Conservation (phyloP, 2,329 filamentous ascomycete species). For the Bipolaris victoriae region DNA sequence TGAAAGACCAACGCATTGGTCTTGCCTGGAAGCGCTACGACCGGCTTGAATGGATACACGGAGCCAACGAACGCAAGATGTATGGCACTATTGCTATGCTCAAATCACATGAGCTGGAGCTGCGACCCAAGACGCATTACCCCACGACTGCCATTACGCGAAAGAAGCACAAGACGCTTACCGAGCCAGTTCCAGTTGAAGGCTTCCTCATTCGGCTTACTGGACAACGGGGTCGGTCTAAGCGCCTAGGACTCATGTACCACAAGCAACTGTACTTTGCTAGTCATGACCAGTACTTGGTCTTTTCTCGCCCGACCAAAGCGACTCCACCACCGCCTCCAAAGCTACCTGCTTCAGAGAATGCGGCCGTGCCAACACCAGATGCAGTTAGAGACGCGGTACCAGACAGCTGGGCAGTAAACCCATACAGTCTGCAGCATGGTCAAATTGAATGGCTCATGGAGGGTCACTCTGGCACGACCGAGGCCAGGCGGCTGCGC, state of each 20-base stretch:
- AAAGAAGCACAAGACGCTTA: conserved; percentile 51
- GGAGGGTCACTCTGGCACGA: conserved; percentile 49
- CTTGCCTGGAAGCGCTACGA: conserved; percentile 74
- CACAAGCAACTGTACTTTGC: conserved; percentile 71
- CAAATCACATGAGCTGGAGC: conserved; percentile 68
- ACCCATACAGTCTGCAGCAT: conserved; percentile 64
- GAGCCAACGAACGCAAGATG: conserved; percentile 70
- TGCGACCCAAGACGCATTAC: conserved; percentile 70
- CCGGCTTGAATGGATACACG: conserved; percentile 71
- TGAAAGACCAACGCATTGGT: conserved; percentile 64
- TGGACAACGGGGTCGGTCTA: conserved; percentile 65
- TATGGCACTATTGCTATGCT: conserved; percentile 72
- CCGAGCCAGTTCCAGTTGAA: conserved; percentile 68
- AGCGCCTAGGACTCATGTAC: conserved; percentile 65
- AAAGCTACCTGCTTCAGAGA: conserved; percentile 54
- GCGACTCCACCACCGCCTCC: conserved; percentile 64
- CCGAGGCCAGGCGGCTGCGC: conserved; percentile 55
- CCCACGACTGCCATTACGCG: conserved; percentile 57
- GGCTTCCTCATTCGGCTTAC: conserved; percentile 70
- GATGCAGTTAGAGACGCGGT: conserved; percentile 62
- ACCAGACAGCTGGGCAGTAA: conserved; percentile 66
- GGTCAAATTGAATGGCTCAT: conserved; percentile 63
- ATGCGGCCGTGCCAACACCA: conserved; percentile 59
- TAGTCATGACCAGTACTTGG: conserved; percentile 66
- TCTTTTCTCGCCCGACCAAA: conserved; percentile 67